A percentile compares a stretch with the other conserved stretches of the same genome.
Evolutionary conservation across 176 grass and related monocot species (phyloP).

Genomic region (Carex kokanica): DNA sequence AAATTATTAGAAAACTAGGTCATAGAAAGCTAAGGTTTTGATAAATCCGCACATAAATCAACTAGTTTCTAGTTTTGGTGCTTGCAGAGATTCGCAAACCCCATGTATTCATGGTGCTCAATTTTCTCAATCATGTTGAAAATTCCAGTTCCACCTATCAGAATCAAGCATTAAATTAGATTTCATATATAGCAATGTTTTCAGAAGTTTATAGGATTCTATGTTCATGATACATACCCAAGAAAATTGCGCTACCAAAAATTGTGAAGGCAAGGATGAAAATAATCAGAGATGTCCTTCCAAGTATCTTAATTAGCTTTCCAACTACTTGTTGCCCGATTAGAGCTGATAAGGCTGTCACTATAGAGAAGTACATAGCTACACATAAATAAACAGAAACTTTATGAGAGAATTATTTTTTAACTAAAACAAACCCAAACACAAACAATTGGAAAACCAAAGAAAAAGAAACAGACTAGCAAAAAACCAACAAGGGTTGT

Average conservation of each 20-base stretch:
- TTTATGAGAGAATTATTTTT: background rate
- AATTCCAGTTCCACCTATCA: conserved; percentile 58
- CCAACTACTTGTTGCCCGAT: conserved; percentile 37
- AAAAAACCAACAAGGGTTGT: background rate
- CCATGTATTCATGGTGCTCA: conserved; percentile 53
- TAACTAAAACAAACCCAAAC: background rate
- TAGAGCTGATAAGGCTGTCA: conserved; percentile 44
- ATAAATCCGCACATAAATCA: background rate
- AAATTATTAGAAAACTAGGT: background rate
- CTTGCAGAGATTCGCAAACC: conserved; percentile 53
- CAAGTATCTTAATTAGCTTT: conserved; percentile 55
- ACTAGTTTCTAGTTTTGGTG: background rate
- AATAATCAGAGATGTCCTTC: conserved; percentile 58
- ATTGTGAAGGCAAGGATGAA: conserved; percentile 73
- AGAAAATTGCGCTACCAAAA: conserved; percentile 47
- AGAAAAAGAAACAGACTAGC: background rate
- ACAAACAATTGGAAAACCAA: background rate
- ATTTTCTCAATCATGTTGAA: conserved; percentile 47
- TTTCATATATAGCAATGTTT: conserved; percentile 1
- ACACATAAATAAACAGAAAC: background rate
- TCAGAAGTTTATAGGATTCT: background rate
- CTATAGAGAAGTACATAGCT: conserved; percentile 49
- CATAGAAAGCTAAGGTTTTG: background rate
- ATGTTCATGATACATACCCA: conserved; percentile 35
- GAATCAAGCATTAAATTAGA: background rate